phyloP scores from a whole-genome alignment of 139 green algal genomes.

The Coelastrella sp. region DNA sequence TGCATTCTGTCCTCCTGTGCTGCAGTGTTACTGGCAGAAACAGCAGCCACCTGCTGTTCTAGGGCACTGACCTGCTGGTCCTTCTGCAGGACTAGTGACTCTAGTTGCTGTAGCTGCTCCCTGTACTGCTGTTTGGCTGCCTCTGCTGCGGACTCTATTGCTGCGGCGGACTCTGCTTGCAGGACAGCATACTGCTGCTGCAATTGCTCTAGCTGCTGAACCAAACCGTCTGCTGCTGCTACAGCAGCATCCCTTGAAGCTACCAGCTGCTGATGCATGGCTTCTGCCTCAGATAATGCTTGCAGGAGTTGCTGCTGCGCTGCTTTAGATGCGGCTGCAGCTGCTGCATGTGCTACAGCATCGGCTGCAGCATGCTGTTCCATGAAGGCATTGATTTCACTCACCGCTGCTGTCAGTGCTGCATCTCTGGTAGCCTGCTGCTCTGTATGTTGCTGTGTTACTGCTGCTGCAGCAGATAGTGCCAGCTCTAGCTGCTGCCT shows the following conservation, averaged over 20 bases:
- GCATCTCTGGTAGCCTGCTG: not conserved
- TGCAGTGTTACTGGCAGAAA: not conserved
- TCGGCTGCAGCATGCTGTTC: not conserved
- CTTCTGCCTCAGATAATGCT: not conserved
- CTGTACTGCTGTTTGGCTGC: not conserved
- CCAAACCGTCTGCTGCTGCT: not conserved
- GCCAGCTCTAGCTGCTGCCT: not conserved
- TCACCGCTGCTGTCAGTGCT: not conserved
- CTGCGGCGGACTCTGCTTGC: not conserved
- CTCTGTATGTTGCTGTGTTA: not conserved
- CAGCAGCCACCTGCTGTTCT: not conserved
- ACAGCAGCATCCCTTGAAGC: not conserved
- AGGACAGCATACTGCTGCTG: not conserved
- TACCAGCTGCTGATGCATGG: conserved; percentile 1
- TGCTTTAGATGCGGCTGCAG: not conserved
- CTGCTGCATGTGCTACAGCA: not conserved
- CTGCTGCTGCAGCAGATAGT: not conserved
- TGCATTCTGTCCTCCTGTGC: not conserved
- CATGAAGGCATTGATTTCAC: not conserved
- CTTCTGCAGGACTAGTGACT: too few relatives aligned
- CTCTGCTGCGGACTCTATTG: not conserved
- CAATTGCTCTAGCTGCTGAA: not conserved
- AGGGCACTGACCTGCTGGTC: not conserved
- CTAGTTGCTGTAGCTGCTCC: not conserved
- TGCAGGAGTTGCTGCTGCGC: not conserved